Base-by-base conservation (phyloP, 2,329 filamentous ascomycete species). In the Emergomyces pasteurianus region DNA sequence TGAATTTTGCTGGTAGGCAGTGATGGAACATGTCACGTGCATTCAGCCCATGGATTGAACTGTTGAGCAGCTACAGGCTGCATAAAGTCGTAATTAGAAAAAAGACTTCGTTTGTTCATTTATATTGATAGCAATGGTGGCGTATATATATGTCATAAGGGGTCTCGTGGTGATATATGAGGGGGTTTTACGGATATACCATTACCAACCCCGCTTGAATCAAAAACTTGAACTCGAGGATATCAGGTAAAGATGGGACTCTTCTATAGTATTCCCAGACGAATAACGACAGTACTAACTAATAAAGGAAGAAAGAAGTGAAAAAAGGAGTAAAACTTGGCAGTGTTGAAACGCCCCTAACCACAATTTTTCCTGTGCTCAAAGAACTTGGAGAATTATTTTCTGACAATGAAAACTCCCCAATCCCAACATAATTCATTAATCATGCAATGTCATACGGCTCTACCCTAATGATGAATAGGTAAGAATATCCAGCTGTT, bases 391-490 rank as follows among this genome's bases (percentile, higher is more conserved):
- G 8, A 38, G 36, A 52, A 52, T 46, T 18, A 12, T 6, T 34
- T 18, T 53, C 16, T 31, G 10, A 53, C 9, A n/a, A 26, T 34
- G 8, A 2, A 28, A 8, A n/a, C 10, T 18, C 10, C 23, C 52
- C 34, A 55, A 38, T 21, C 36, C 54, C 21, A 43, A 42, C 26
- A n/a, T 34, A 56, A 56, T 42, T 56, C 21, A 42, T 56, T 40
- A 55, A 16, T n/a, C 38, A n/a, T 57, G 9, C 14, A 12, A 14
- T 57, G 23, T 12, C 54, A 46, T 57, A n/a, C 18, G 7, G 49
- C 38, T n/a, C 26, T 43, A 28, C 54, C 54, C 31, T 57, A 57
- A 57, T 57, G 54, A 34, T 57, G 54, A 57, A 57, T 43, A 46
- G 40, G 54, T 46, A 57, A 16, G 21, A 28, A 43, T 43, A 14